These are phyloP conservation scores for Moniliophthora roreri DNA, from an alignment of 1,284 basidiomycete genomes.

Conservation along the genomic window DNA sequence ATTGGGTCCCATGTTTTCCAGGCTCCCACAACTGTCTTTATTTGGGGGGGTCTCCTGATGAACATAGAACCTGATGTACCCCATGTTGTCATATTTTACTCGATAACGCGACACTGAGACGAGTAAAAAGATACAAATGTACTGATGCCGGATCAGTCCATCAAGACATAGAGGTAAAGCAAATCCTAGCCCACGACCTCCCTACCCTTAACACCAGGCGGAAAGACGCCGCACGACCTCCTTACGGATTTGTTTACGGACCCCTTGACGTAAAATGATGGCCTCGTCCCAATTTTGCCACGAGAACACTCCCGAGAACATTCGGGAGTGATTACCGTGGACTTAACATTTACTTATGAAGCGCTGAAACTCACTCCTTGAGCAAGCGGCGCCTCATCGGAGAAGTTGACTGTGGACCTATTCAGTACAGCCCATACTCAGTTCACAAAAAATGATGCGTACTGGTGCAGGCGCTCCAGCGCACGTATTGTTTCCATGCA, in stretches of 20 bases:
- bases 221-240: not conserved
- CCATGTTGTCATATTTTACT: slow-evolving; percentile 11
- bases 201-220: slow-evolving; percentile 10
- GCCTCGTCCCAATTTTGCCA: not conserved
- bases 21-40: slow-evolving; percentile 9
- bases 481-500: slow-evolving; percentile 93
- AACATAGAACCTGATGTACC: slow-evolving; percentile 8
- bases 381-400: slow-evolving; percentile 83
- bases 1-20: not conserved
- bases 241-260: not conserved
- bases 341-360: not conserved
- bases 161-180: slow-evolving; percentile 12
- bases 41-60: slow-evolving; percentile 4
- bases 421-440: not conserved
- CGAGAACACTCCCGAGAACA: not conserved
- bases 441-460: slow-evolving; percentile 21
- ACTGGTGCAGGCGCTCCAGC: slow-evolving; percentile 86
- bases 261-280: slow-evolving; percentile 3
- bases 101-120: slow-evolving; percentile 3
- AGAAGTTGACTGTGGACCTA: slow-evolving; percentile 75
- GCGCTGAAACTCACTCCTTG: slow-evolving; percentile 83
- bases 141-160: slow-evolving; percentile 15
- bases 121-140: slow-evolving; percentile 5
- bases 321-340: not conserved
- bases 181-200: slow-evolving; percentile 11